phyloP scores from a whole-genome alignment of 1,139 yeast species.

The Kodamaea alishanica region DNA sequence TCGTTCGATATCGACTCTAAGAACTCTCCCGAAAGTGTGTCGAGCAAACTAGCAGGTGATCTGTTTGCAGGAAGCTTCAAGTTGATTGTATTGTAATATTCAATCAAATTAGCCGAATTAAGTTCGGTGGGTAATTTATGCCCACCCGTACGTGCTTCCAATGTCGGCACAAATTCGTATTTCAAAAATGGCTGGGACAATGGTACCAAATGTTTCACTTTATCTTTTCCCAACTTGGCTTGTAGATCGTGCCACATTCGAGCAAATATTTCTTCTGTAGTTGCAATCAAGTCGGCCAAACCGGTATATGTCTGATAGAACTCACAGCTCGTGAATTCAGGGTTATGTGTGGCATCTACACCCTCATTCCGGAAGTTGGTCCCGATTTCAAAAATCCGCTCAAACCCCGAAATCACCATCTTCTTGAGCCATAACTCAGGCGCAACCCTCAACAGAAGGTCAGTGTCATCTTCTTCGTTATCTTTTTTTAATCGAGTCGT shows the following conservation, averaged over 20 bases:
- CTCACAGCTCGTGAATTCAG: constrained; percentile 93
- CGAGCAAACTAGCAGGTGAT: constrained; percentile 59
- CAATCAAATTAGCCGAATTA: constrained; percentile 33
- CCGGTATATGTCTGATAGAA: constrained; percentile 80
- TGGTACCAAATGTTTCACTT: constrained; percentile 14
- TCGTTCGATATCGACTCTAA: constrained; percentile 59
- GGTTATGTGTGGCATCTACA: constrained; percentile 88
- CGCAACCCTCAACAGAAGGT: constrained; percentile 74
- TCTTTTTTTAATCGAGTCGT: constrained; percentile 49
- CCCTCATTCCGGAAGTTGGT: constrained; percentile 88
- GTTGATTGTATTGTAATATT: constrained; percentile 31
- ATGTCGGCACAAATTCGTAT: constrained; percentile 59
- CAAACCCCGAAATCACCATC: constrained; percentile 78
- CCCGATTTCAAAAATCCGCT: constrained; percentile 83
- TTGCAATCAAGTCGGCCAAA: constrained; percentile 59
- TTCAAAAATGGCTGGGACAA: constrained; percentile 25
- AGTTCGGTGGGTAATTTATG: constrained; percentile 36
- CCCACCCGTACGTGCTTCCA: constrained; percentile 44
- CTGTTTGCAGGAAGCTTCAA: constrained; percentile 37
- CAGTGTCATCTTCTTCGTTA: constrained; percentile 18
- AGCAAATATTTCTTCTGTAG: constrained; percentile 59
- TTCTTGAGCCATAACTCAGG: constrained; percentile 93
- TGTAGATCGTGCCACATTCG: constrained; percentile 27
- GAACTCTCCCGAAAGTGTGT: constrained; percentile 56
- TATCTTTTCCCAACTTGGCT: constrained; percentile 5